A percentile compares a stretch with the other conserved stretches of the same genome.
Conservation (phyloP, 306 rosid genomes). For the Dryas alaskensis region DNA sequence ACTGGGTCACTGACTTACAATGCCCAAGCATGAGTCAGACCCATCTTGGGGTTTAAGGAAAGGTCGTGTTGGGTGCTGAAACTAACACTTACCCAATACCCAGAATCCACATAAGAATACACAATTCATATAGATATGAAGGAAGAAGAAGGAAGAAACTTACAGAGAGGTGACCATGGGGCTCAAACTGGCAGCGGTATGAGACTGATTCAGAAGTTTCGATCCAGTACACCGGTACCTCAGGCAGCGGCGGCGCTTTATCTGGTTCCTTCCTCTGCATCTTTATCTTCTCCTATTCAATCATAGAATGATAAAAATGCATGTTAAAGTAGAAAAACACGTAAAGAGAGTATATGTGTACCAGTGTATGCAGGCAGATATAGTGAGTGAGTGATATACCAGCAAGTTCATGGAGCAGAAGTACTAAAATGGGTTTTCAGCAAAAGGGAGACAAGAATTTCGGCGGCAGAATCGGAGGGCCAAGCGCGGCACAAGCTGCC, state of each 20-base stretch:
- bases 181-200: constrained; percentile 58
- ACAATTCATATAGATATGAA: background rate
- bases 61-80: constrained; percentile 1
- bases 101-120: background rate
- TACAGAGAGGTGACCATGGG: constrained; percentile 62
- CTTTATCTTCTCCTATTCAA: constrained; percentile 48
- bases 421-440: background rate
- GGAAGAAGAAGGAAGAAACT: constrained; percentile 16
- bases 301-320: background rate
- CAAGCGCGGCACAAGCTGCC: background rate
- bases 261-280: constrained; percentile 42
- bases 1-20: background rate
- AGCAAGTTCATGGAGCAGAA: constrained; percentile 35
- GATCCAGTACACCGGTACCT: constrained; percentile 49
- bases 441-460: constrained; percentile 9
- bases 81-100: constrained; percentile 7
- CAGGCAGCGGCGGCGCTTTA: constrained; percentile 24
- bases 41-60: background rate
- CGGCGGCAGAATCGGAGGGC: constrained; percentile 3
- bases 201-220: constrained; percentile 65
- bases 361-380: background rate
- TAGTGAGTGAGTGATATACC: constrained; percentile 16
- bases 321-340: background rate
- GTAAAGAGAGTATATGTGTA: background rate
- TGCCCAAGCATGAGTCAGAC: background rate